These are phyloP conservation scores for Aspergillus puulaauensis DNA, from an alignment of 2,329 filamentous ascomycete species.

Conservation along the genomic window DNA sequence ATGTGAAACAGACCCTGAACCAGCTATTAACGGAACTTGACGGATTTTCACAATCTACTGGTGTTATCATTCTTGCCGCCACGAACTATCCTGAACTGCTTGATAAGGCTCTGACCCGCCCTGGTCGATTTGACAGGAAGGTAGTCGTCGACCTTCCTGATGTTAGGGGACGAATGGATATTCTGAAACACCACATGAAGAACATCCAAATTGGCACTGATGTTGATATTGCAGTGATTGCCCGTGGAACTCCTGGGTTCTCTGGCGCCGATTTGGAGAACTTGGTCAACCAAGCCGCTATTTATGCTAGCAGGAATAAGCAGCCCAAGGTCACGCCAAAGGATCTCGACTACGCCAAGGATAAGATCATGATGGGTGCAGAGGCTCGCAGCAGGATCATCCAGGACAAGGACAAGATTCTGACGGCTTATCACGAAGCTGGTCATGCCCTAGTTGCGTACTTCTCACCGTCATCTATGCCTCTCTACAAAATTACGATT, in stretches of 20 bases:
- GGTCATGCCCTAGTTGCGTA: constrained; percentile 90
- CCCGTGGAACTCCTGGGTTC: constrained; percentile 83
- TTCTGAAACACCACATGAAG: constrained; percentile 89
- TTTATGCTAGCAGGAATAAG: constrained; percentile 89
- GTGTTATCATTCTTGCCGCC: constrained; percentile 92
- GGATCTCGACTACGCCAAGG: constrained; percentile 96
- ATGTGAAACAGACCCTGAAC: constrained; percentile 96
- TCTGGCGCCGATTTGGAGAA: constrained; percentile 97
- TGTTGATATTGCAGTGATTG: constrained; percentile 80
- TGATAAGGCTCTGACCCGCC: constrained; percentile 90
- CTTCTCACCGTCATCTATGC: constrained; percentile 71
- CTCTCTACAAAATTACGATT: constrained; percentile 96
- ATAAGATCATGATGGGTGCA: constrained; percentile 96
- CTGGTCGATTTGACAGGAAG: constrained; percentile 93
- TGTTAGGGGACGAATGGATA: constrained; percentile 87
- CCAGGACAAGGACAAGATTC: constrained; percentile 86
- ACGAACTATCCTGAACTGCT: constrained; percentile 95
- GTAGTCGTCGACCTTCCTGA: constrained; percentile 87
- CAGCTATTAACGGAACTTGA: constrained; percentile 96
- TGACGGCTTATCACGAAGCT: constrained; percentile 95
- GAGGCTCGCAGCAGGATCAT: constrained; percentile 89
- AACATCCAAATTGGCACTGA: constrained; percentile 79
- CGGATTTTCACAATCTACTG: constrained; percentile 91
- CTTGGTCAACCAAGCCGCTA: constrained; percentile 91
- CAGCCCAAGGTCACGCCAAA: constrained; percentile 69